Base-by-base conservation (phyloP, 2,329 filamentous ascomycete species). In the Botrytis deweyae region DNA sequence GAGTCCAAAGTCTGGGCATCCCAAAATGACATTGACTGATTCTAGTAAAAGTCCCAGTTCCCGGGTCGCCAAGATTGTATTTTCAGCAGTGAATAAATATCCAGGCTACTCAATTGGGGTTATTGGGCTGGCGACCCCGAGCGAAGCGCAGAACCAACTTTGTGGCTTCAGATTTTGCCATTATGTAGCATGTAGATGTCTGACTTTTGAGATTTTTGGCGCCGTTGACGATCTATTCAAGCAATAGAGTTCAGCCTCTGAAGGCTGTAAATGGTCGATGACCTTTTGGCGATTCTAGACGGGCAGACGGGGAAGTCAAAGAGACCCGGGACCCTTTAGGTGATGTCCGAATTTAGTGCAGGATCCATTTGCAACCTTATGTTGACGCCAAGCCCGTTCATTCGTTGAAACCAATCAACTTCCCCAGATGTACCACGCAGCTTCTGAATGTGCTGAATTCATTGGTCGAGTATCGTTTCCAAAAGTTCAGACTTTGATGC, bases 1-100 rank as follows among this genome's bases (percentile, higher is more conserved):
- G 62, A 72, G 61, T 64, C 69, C 70, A 72, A 72, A 66, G 70
- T 72, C 59, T 66, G 44, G 70, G 70, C 70, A 58, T 72, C 25
- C 29, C 16, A 49, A 16, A 63, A 52, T 65, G 55, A 65, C 44
- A 64, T 52, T 71, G 58, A 66, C 22, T 66, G 49, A 49, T 33
- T 40, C 18, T 58, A 38, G 36, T 42, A 55, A n/a, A 22, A 46
- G 29, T n/a, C 8, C 36, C 18, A 66, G 18, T 49, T 44, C 44
- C 46, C 46, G 44, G 36, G 46, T 55, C 14, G 44, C 61, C 61
- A 65, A 66, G 36, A 42, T 52, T 20, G 6, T 7, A 63, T 29
- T 38, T 65, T 25, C n/a, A 25, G 42, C 59, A 49, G 29, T 52
- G 42, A 65, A 65, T 49, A 33, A 20, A 64, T 52, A 68, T 33